Percentiles rank a stretch among this genome's conserved stretches.
phyloP scores from a whole-genome alignment of 192 early-diverging fungal genomes.

The Coemansia sp. region DNA sequence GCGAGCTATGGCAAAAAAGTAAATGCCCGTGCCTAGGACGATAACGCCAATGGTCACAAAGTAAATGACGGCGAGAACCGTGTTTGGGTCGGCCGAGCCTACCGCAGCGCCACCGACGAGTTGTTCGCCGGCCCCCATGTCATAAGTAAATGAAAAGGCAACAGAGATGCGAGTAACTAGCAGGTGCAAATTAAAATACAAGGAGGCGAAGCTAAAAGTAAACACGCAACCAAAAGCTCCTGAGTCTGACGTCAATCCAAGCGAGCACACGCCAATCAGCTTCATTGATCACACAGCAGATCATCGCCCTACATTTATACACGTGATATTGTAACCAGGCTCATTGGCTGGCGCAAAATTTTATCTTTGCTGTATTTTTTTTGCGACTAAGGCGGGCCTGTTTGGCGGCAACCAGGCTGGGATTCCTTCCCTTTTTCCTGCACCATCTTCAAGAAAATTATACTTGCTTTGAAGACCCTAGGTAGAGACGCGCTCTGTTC shows the following conservation, averaged over 20 bases:
- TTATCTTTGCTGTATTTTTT: not conserved
- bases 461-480: slow-evolving; percentile 29
- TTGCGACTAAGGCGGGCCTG: not conserved
- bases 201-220: not conserved
- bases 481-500: slow-evolving; percentile 49
- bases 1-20: slow-evolving; percentile 56
- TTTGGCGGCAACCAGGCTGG: not conserved
- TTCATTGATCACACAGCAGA: not conserved
- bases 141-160: not conserved
- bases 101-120: not conserved
- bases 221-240: not conserved
- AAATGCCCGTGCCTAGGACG: slow-evolving; percentile 52
- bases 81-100: slow-evolving; percentile 42
- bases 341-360: not conserved
- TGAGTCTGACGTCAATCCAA: not conserved
- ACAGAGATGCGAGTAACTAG: not conserved
- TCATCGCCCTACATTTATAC: slow-evolving; percentile 12
- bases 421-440: slow-evolving; percentile 45
- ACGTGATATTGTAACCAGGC: not conserved
- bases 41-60: slow-evolving; percentile 54
- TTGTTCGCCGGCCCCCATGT: slow-evolving; percentile 6
- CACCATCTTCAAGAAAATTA: slow-evolving; percentile 22
- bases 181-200: not conserved
- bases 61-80: slow-evolving; percentile 52
- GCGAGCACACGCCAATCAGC: not conserved